Conservation (phyloP, 2,329 filamentous ascomycete species). For the Metarhizium rileyi region DNA sequence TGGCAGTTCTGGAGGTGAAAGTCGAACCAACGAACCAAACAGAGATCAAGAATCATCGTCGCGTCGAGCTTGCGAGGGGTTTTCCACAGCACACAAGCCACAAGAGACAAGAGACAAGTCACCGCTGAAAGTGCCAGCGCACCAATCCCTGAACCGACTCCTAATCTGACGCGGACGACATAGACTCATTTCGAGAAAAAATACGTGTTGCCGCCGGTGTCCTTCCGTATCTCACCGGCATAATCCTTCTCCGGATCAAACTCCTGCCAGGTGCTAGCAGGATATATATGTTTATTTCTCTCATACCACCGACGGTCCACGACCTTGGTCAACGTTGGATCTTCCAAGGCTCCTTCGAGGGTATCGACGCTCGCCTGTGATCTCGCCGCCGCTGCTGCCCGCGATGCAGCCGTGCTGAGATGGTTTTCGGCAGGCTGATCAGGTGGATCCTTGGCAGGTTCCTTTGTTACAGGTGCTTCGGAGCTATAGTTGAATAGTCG, state of each 20-base stretch:
- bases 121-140: not conserved
- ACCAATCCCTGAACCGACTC: not conserved
- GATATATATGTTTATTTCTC: conserved; percentile 95
- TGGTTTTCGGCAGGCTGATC: conserved; percentile 10
- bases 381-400: conserved; percentile 27
- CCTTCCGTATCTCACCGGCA: conserved; percentile 64
- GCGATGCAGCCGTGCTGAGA: conserved; percentile 24
- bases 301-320: conserved; percentile 97
- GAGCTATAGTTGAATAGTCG: conserved; percentile 67
- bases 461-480: conserved; percentile 30
- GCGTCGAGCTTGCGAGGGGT: not conserved
- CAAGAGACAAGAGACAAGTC: not conserved
- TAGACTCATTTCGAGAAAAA: conserved; percentile 56
- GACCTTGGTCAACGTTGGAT: conserved; percentile 79
- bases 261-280: conserved; percentile 89
- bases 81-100: not conserved
- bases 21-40: conserved; percentile 2
- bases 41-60: conserved; percentile 1
- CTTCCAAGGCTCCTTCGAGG: conserved; percentile 67
- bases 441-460: not conserved
- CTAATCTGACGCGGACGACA: not conserved
- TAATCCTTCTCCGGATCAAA: conserved; percentile 90
- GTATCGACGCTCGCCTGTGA: conserved; percentile 38
- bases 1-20: conserved; percentile 26
- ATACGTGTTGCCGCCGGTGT: conserved; percentile 83